phyloP scores from a whole-genome alignment of 2,329 filamentous ascomycete species.

The Thyridium curvatum region DNA sequence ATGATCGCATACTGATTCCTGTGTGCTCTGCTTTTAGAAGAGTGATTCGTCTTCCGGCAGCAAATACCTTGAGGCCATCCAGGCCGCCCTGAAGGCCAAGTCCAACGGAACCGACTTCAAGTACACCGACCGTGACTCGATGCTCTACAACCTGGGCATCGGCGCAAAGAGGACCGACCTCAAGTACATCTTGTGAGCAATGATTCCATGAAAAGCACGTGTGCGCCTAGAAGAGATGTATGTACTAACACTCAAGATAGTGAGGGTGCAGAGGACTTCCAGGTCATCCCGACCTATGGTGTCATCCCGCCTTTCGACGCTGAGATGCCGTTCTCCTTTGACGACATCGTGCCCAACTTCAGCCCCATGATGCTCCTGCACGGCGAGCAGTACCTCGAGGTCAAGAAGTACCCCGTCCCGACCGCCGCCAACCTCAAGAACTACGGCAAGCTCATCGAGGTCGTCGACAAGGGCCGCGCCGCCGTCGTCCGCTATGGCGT shows the following conservation, averaged over 20 bases:
- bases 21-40: slow-evolving; percentile 10
- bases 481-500: slow-evolving; percentile 76
- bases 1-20: slow-evolving; percentile 1
- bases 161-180: slow-evolving; percentile 89
- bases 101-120: slow-evolving; percentile 67
- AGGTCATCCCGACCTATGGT: slow-evolving; percentile 89
- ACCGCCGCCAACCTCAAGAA: slow-evolving; percentile 73
- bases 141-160: slow-evolving; percentile 92
- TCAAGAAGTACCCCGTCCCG: slow-evolving; percentile 86
- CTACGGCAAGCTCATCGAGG: slow-evolving; percentile 78
- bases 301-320: slow-evolving; percentile 93
- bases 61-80: slow-evolving; percentile 68
- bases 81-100: slow-evolving; percentile 66
- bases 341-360: slow-evolving; percentile 89
- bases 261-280: slow-evolving; percentile 87
- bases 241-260: slow-evolving; percentile 15
- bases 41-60: slow-evolving; percentile 26
- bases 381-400: slow-evolving; percentile 96
- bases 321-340: slow-evolving; percentile 70
- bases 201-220: neutral
- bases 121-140: slow-evolving; percentile 81
- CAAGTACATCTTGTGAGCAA: slow-evolving; percentile 67
- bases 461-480: slow-evolving; percentile 90
- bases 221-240: neutral
- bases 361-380: slow-evolving; percentile 98